Evolutionary conservation across 768 basidiomycete species (phyloP), one percentile per base, ranked within the genome.

Genomic region (Mrakia hoshinonis): DNA sequence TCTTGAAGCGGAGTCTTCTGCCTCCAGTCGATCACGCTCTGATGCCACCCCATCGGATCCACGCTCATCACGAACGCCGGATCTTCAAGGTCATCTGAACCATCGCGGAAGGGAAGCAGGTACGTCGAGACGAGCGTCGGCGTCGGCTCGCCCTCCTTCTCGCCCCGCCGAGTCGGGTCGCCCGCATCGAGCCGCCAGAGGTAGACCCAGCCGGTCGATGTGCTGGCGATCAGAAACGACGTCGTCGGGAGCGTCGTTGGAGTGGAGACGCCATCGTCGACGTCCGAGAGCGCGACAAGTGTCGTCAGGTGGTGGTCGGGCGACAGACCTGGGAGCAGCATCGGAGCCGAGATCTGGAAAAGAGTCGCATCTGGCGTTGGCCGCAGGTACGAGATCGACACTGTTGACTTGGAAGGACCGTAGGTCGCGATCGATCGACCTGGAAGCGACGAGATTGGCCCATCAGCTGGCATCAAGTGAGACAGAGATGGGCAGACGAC

Each of bases 51-150:
- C 79, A 80, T 79, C 31, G 79, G 79, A 67, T 80, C 79, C 22
- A 80, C 89, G 18, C 89, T 88, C 34, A 91, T 77, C 34, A 92
- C 87, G 72, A 86, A 81, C 65, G 72, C 80, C 13, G 81, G 80
- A 13, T 85, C 85, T 61, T 80, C 78, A 18, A 22, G 54, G 68
- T 85, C 84, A 4, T 73, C 67, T 18, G 78, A 75, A n/a, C 83
- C 86, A 76, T 85, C 86, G 69, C 91, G 85, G 77, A 92, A 87
- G 9, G 83, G 79, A 6, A 84, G 74, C 0, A 85, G 85, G 48
- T 84, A 84, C 12, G 85, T 85, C 13, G 87, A 85, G 61, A 90
- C 81, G 34, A 92, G 81, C 20, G 84, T 52, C 81, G 80, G 75
- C 81, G 82, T 39, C 85, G 70, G 68, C 36, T 78, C 63, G 87